Conservation (phyloP, 2,329 filamentous ascomycete genomes). For the Metarhizium anisopliae region DNA sequence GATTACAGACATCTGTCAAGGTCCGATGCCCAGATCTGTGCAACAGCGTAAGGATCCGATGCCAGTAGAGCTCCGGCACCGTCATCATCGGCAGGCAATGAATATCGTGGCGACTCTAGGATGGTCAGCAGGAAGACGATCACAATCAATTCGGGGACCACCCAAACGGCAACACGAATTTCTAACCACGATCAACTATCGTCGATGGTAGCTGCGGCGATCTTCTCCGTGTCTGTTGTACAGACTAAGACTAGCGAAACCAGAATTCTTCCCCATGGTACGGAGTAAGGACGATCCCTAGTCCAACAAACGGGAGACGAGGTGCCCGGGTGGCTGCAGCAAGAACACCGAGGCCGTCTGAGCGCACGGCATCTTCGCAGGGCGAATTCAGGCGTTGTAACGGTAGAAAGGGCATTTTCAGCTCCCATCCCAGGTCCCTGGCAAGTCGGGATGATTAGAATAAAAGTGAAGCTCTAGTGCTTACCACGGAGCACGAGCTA, state of each 20-base stretch:
- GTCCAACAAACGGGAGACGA: not conserved
- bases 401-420: not conserved
- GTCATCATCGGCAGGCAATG: not conserved
- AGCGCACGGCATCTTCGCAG: not conserved
- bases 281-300: not conserved
- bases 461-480: not conserved
- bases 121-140: not conserved
- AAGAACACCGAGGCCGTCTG: not conserved
- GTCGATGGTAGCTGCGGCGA: not conserved
- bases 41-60: not conserved
- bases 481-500: not conserved
- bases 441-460: not conserved
- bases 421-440: not conserved
- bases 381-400: not conserved
- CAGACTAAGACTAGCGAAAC: not conserved
- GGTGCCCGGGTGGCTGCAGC: not conserved
- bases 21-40: not conserved
- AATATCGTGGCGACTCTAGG: not conserved
- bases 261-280: not conserved
- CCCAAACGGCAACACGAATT: not conserved
- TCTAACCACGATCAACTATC: not conserved
- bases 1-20: not conserved
- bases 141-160: not conserved
- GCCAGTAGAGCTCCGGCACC: not conserved
- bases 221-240: not conserved